phyloP scores from a whole-genome alignment of 2,329 filamentous ascomycete genomes.

The Xylariaceae sp. region DNA sequence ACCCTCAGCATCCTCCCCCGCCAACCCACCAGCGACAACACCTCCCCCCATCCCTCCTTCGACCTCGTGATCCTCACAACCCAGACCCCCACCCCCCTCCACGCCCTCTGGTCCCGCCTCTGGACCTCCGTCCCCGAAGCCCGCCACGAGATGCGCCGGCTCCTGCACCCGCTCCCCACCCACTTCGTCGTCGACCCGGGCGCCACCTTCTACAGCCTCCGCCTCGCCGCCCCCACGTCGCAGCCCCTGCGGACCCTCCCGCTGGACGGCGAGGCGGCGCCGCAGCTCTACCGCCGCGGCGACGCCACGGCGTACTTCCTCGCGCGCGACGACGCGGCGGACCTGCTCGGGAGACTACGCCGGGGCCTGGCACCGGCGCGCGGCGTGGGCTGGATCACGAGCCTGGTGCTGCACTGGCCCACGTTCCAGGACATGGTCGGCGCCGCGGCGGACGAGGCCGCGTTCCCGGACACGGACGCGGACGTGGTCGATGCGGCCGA shows the following conservation, averaged over 20 bases:
- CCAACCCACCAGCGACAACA: not conserved
- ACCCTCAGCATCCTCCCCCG: not conserved
- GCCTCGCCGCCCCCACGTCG: not conserved
- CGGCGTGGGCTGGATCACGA: not conserved
- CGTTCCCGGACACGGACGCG: not conserved
- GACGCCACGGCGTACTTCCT: slow-evolving; percentile 1
- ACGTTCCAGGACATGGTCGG: slow-evolving; percentile 2
- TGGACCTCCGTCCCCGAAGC: not conserved
- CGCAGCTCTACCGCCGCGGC: not conserved
- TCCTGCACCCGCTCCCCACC: not conserved
- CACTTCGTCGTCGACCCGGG: not conserved
- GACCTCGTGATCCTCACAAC: slow-evolving; percentile 41
- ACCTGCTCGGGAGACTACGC: not conserved
- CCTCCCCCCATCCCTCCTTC: not conserved
- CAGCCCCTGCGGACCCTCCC: not conserved
- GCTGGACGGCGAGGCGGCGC: not conserved
- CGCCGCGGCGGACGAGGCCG: not conserved
- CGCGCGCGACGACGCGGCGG: not conserved
- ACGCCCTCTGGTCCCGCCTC: not conserved
- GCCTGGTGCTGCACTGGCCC: not conserved
- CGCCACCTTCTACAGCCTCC: slow-evolving; percentile 1
- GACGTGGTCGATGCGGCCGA: too few relatives aligned
- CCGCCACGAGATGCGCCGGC: not conserved
- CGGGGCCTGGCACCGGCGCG: too few relatives aligned
- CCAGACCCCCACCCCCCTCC: slow-evolving; percentile 35